Conservation (phyloP, 2,329 filamentous ascomycete genomes). For the Albophoma yamanashiensis region DNA sequence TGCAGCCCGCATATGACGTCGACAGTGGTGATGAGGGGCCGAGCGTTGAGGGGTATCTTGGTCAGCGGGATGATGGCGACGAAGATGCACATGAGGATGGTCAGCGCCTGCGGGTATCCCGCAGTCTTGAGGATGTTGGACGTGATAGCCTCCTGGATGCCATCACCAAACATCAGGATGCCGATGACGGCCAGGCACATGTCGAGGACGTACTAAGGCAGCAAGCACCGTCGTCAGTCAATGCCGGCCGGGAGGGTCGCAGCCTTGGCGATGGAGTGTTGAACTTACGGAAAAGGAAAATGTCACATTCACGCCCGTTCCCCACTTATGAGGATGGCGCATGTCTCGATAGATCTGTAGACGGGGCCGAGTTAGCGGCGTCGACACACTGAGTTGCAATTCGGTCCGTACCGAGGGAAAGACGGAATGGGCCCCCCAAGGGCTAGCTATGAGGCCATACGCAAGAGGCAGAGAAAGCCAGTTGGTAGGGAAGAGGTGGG, state of each 20-base stretch:
- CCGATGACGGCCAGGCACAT: constrained; percentile 72
- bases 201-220: constrained; percentile 63
- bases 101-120: constrained; percentile 64
- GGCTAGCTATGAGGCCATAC: constrained; percentile 80
- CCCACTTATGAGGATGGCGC: constrained; percentile 72
- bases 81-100: constrained; percentile 72
- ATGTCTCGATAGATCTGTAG: constrained; percentile 49
- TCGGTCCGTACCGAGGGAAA: constrained; percentile 61
- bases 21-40: constrained; percentile 75
- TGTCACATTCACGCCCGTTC: constrained; percentile 62
- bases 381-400: background rate
- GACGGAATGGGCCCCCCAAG: constrained; percentile 52
- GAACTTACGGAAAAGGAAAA: constrained; percentile 69
- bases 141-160: constrained; percentile 80
- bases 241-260: background rate
- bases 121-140: constrained; percentile 70
- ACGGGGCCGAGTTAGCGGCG: background rate
- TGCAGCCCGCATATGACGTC: constrained; percentile 74
- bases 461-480: constrained; percentile 82
- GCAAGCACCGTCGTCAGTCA: background rate
- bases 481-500: constrained; percentile 73
- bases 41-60: constrained; percentile 84
- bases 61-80: constrained; percentile 90
- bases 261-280: background rate
- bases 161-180: constrained; percentile 88